Base-by-base conservation (phyloP, 164 flowering plant genomes). In the Warburgia ugandensis region DNA sequence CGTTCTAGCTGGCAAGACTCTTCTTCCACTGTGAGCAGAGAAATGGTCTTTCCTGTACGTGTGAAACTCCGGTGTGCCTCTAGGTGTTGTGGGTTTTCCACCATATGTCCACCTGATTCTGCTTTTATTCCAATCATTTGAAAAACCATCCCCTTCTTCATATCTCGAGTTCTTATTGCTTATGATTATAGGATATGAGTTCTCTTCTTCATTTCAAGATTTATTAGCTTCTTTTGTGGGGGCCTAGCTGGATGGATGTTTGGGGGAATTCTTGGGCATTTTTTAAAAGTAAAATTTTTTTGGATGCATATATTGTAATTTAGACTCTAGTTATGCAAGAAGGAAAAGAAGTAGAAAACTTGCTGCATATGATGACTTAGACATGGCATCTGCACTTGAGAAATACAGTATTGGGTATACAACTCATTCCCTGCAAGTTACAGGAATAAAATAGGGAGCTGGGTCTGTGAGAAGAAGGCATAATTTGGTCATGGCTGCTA, bases 401-500 rank as follows among this genome's bases (percentile, higher is more conserved):
- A 31, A 51, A 20, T 48, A 29, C 16, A 13, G 6, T 35, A 19
- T 17, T 40, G 23, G 29, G 54, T 28, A 9, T 17, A 30, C 11
- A 1, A 9, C 23, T 36, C 25, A 10, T 11, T 43, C 19, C 29
- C n/a, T 20, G 28, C 62, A 6, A 30, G 30, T 48, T 14, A 3
- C 53, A 4, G 16, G 29, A 11, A 25, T 23, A n/a, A 39, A 45
- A 31, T 43, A 45, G 58, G 14, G 27, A 3, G 7, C 4, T 21
- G 54, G 52, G 44, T 55, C 60, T 16, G 26, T 6, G 10, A 54
- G 54, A 52, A 54, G 17, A 39, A 28, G 38, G 20, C 42, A 16
- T 11, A 58, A 43, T 30, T 33, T 36, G 3, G 29, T 52, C 23
- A 33, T 46, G 31, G 38, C 69, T 44, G 51, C 68, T 40, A 45